A percentile compares a stretch with the other conserved stretches of the same genome.
phyloP scores from a whole-genome alignment of 257 asterid genomes.

The Solanum commersonii region DNA sequence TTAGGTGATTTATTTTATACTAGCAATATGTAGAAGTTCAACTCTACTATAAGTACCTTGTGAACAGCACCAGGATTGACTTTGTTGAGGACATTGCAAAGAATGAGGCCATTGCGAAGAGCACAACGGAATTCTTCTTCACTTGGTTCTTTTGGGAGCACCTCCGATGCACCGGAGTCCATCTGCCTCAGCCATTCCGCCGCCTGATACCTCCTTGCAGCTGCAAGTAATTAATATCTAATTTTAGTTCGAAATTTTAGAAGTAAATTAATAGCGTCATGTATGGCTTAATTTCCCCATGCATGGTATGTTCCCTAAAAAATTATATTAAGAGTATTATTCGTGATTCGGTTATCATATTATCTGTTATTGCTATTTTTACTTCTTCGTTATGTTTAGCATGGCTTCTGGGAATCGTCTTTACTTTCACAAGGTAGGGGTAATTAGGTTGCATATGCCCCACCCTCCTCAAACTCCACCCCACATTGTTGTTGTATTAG shows the following conservation, averaged over 20 bases:
- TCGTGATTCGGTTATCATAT: background rate
- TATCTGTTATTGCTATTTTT: background rate
- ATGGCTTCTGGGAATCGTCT: background rate
- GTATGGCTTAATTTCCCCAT: background rate
- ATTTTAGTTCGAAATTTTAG: background rate
- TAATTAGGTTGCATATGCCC: background rate
- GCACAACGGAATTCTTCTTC: slow-evolving; percentile 70
- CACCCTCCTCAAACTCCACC: background rate
- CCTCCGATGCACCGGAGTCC: slow-evolving; percentile 65
- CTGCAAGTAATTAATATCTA: slow-evolving; percentile 20
- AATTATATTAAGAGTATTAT: background rate
- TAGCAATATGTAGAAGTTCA: background rate
- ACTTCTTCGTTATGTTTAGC: background rate
- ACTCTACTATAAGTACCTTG: slow-evolving; percentile 35
- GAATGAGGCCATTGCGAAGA: slow-evolving; percentile 89
- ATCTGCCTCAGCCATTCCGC: slow-evolving; percentile 81
- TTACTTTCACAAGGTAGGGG: background rate
- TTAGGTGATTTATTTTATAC: background rate
- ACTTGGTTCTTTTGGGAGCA: slow-evolving; percentile 56
- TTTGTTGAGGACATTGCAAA: slow-evolving; percentile 97
- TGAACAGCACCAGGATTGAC: slow-evolving; percentile 83
- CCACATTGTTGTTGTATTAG: background rate
- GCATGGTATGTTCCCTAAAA: background rate
- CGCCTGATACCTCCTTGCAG: slow-evolving; percentile 73
- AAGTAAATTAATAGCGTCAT: background rate